Base-by-base conservation (phyloP, 2,329 filamentous ascomycete species). In the Aquanectria penicillioides region DNA sequence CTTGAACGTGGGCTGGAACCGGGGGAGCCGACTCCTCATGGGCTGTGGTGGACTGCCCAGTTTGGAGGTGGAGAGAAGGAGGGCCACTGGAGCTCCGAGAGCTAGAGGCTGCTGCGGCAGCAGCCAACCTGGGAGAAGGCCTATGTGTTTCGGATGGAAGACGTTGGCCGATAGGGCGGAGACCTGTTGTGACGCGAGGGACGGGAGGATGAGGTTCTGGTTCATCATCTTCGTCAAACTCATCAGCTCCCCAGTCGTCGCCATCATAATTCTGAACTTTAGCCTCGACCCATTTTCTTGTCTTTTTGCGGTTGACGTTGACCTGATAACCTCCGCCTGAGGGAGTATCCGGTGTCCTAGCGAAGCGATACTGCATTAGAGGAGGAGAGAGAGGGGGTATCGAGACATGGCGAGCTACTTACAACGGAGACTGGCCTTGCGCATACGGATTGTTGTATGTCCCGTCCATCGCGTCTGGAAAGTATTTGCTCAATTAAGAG, bases 211-310 rank as follows among this genome's bases (percentile, higher is more conserved):
- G 75, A 22, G 77, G 75, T 36, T 80, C 77, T 7, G 73, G 69
- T 29, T 84, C 83, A 51, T 83, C 82, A 34, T 86, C 83, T 49
- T 83, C 81, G n/a, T 87, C 84, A 57, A 86, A 84, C 8, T 89
- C 86, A 29, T 89, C 87, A 54, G 83, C 90, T 29, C 93, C 94
- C 94, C 94, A 97, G 71, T 97, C 94, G 69, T 96, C 93, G 63
- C 94, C 94, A 70, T 94, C 94, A 72, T 98, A 98, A 72, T 87
- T 91, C 68, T 91, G 89, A 57, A 87, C 83, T 75, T 94, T 94
- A 29, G 94, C 94, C 70, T 97, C 90, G 31, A 94, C 90, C 94
- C 94, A 98, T 85, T 97, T 97, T 77, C 89, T 91, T 53, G 94
- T 97, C 79, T 97, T 97, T 54, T 88, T 86, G 61, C 94, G 89